These are phyloP conservation scores for Persicaria tinctoria DNA, from an alignment of 148 eudicot genomes.

Conservation along the genomic window DNA sequence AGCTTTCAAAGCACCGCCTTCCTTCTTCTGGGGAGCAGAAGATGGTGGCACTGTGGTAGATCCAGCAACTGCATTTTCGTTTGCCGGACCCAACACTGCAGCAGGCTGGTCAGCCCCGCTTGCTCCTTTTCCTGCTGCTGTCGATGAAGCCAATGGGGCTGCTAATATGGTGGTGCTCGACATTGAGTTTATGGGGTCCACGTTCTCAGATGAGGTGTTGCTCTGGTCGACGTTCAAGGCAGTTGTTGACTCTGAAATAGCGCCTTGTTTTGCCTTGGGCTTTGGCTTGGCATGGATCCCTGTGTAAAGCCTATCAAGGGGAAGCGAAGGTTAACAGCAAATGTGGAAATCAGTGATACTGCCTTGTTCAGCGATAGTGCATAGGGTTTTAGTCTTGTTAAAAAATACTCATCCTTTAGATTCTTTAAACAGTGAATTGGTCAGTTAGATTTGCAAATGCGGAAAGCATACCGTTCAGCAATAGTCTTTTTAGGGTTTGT, in stretches of 20 bases:
- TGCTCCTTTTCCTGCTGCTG: conserved; percentile 35
- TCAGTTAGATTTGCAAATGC: too few species aligned
- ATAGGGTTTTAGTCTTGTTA: too few species aligned
- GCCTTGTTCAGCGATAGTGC: background rate
- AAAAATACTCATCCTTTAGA: too few species aligned
- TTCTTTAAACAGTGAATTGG: background rate
- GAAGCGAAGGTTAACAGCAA: background rate
- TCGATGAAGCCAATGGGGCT: conserved; percentile 32
- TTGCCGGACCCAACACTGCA: conserved; percentile 20
- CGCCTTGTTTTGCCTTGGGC: conserved; percentile 61
- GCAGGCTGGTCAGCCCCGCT: conserved; percentile 36
- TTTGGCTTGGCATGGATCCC: conserved; percentile 92
- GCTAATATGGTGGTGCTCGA: conserved; percentile 27
- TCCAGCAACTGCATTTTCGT: conserved; percentile 34
- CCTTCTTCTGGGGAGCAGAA: conserved; percentile 37
- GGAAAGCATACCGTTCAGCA: too few species aligned
- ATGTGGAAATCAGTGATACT: background rate
- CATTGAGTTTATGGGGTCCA: conserved; percentile 39
- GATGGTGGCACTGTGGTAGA: conserved; percentile 20
- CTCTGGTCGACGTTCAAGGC: conserved; percentile 66
- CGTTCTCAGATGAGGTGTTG: conserved; percentile 38
- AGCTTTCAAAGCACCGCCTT: conserved; percentile 35
- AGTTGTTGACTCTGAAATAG: conserved; percentile 66
- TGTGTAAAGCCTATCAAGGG: conserved; percentile 62
- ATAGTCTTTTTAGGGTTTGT: too few species aligned